phyloP scores from a whole-genome alignment of 306 rosid genomes.

The Erythrophleum fordii region DNA sequence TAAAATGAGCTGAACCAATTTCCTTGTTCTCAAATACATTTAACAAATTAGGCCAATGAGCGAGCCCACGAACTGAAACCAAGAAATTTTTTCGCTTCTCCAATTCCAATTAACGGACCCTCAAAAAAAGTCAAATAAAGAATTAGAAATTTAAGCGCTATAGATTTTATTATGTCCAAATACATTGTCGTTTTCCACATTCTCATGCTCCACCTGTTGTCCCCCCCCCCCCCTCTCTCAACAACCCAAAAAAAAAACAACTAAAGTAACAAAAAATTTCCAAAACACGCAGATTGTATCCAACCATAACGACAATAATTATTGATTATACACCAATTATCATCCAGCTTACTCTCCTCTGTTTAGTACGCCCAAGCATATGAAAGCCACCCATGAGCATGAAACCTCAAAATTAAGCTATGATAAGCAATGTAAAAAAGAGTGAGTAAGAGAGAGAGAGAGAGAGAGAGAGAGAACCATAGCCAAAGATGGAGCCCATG shows the following conservation, averaged over 20 bases:
- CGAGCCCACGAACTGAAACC: constrained; percentile 7
- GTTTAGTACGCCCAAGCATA: neutral
- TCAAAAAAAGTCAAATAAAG: neutral
- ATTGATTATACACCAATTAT: neutral
- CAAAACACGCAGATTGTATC: neutral
- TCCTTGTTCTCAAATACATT: neutral
- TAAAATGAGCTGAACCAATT: neutral
- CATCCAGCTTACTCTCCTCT: neutral
- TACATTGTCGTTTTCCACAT: neutral
- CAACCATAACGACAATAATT: neutral
- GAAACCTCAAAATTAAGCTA: neutral
- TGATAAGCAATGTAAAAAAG: neutral
- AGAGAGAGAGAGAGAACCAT: constrained; percentile 49
- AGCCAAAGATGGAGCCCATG: constrained; percentile 98
- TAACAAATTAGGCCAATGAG: neutral
- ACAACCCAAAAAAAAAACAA: neutral
- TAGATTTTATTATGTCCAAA: neutral
- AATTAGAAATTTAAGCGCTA: neutral
- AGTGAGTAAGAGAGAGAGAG: constrained; percentile 4
- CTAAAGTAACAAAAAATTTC: neutral
- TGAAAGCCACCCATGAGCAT: neutral
- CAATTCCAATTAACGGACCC: neutral
- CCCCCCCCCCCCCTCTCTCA: too few relatives aligned
- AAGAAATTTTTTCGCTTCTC: neutral
- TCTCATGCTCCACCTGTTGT: neutral